Evolutionary conservation across 2,329 filamentous ascomycete species (phyloP), one percentile per base, ranked within the genome.

Genomic region (Trichoderma sp.): DNA sequence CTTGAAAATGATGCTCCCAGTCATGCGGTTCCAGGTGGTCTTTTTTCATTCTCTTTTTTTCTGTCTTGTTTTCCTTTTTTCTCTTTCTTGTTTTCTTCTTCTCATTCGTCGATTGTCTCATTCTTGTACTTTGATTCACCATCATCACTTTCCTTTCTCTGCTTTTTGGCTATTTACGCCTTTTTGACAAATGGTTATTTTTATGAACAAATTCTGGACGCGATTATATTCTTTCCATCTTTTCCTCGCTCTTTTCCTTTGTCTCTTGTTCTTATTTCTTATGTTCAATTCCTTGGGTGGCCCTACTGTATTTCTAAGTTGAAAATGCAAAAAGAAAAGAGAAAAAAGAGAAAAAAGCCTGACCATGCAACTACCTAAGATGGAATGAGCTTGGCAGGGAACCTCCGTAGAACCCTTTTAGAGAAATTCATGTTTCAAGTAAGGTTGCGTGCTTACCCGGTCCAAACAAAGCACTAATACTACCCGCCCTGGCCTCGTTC

Each of bases 1-100:
- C 62, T 64, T 72, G n/a, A 27, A 68, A 69, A 53, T 33, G 9
- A 72, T 53, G 59, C 14, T 72, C 38, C 69, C 69, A 53, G 66
- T 50, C 38, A 63, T 45, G 59, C 59, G 38, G n/a, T 41, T 64
- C 59, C 29, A 35, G n/a, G 38, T 45, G 53, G 38, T 45, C 6
- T 45, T 50, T 63, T 63, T 18, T 9, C 1, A 6, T 63, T 38
- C 24, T 65, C 35, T 27, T 33, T 16, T 64, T 9, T 4, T 38
- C 11, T 41, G 11, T 64, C 4, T 16, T 35, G 14, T 18, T 59
- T 21, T 60, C 2, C 59, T 24, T 27, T 33, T 16, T 64, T 64
- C 18, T 38, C n/a, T 41, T 3, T 29, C 1, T 16, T 35, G 8
- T 11, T 69, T 8, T 60, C 1, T 69, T 12, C 29, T 62, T 62